Base-by-base conservation (phyloP, 1,284 basidiomycete genomes). In the Sporisorium reilianum region DNA sequence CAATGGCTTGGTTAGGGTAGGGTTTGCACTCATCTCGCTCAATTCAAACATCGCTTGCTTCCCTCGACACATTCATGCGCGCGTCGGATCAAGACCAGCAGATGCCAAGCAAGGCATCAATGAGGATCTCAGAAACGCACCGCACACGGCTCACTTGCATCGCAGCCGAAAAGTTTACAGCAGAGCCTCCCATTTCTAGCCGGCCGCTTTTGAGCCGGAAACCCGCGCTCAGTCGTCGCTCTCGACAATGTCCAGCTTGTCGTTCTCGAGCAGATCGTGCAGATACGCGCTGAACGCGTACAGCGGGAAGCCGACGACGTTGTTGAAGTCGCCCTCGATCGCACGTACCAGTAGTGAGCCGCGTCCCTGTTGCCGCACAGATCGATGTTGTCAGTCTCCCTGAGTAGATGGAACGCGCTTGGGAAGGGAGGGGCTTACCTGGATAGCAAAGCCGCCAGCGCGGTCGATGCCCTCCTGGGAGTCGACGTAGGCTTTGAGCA, bases 381-480 rank as follows among this genome's bases (percentile, higher is more conserved):
- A n/a, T n/a, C n/a, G n/a, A n/a, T n/a, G n/a, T n/a, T n/a, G n/a
- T n/a, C n/a, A n/a, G n/a, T n/a, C n/a, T n/a, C n/a, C n/a, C n/a
- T n/a, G n/a, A n/a, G n/a, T n/a, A n/a, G n/a, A n/a, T n/a, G n/a
- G n/a, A n/a, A n/a, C 50, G 28, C 28, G 10, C 28, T 6, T 30
- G 5, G 28, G 28, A 30, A 30, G 28, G 28, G n/a, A n/a, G n/a
- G n/a, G n/a, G 25, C 86, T 59, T 75, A 93, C 93, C 88, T 98
- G 96, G 49, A 96, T 91, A 3, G 94, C 94, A 84, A 98, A 98
- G 0, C 96, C 96, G 5, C 95, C 96, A 0, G 95, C 95, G 22
- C 94, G 89, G 81, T 97, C 94, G 49, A 91, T 84, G 0, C 96
- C 96, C 85, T 99, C 96, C 1, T 91, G 92, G 55, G 89, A 92